Base-by-base conservation (phyloP, 2,329 filamentous ascomycete genomes). In the Cercospora nicotianae region DNA sequence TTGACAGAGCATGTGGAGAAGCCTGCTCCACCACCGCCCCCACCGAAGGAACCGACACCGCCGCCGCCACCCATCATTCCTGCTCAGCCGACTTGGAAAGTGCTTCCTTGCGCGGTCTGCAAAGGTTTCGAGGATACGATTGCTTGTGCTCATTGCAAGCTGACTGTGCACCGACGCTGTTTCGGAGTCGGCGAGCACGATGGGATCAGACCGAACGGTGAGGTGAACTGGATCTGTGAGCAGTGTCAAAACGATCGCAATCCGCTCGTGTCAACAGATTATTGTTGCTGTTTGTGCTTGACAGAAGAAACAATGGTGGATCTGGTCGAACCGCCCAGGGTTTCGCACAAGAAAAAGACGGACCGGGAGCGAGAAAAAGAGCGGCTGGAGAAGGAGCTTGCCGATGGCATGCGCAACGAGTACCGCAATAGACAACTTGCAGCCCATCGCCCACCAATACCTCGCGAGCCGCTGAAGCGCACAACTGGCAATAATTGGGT, bases 401-500 rank as follows among this genome's bases (percentile, higher is more conserved):
- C 93, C 6, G 86, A 89, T 63, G 91, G 90, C 73, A 90, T 90
- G 7, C 91, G 90, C 60, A 90, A 94, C n/a, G 89, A 89, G 65
- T 97, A 96, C 79, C 88, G 88, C 48, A 91, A 91, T 77, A 90
- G 88, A 76, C 94, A 99, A 80, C 88, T 92, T 76, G 91, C 94
- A 69, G 88, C 90, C 74, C 93, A 93, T 73, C 91, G 94, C 59
- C 94, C 95, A 1, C 80, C 90, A 39, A 87, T 92, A 71, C 95
- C 95, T 28, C 88, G 95, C 59, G 95, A 98, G 78, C 91, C 95
- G 3, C 83, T 99, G 70, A 99, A 99, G 81, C 89, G 92, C 60
- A 99, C 95, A 0, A 92, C 91, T 3, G 93, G 96, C 77, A 98
- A 98, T 81, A 98, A 98, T 76, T 99, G 95, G 95, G 92, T 97